Base-by-base conservation (phyloP, 805 yeast species). In the Naumovozyma castellii region DNA sequence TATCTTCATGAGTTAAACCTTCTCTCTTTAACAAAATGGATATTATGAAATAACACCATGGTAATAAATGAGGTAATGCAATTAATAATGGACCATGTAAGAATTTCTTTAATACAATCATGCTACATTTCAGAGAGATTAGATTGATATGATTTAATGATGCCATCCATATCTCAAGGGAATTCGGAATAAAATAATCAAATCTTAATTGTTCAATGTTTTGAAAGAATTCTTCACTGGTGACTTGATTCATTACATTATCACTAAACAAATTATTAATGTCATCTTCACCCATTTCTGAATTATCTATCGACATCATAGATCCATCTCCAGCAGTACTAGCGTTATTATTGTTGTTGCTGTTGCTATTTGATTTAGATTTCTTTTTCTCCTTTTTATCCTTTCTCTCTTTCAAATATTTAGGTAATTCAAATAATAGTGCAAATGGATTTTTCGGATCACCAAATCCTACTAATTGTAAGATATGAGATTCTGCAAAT, bases 401-500 rank as follows among this genome's bases (percentile, higher is more conserved):
- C 47, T 73, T 80, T 37, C 87, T 65, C 49, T 80, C 86, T 43
- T 74, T 79, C 44, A 84, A 60, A 14, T 80, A 84, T 51, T 79
- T 83, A 1, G 88, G 81, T 17, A 84, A 63, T 41, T 74, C 78
- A 59, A 84, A 84, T 12, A 84, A 55, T 50, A 78, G 75, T 4
- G 90, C 86, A 62, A 83, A 82, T 15, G 90, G 87, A 52, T 80
- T 83, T 34, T 69, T 67, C 4, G 83, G 71, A 53, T 80, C 82
- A 27, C 92, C 94, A 59, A 83, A 79, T 1, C 92, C 92, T 35
- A 80, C 73, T 39, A 83, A 56, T 62, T 83, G 90, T 50, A 77
- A 72, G 39, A 84, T 76, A 51, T 83, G 84, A 19, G 87, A 76
- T 36, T 82, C 67, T 2, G 92, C 90, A 66, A 84, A 81, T 30